Evolutionary conservation across 371 early-diverging fungal species (phyloP), one percentile per base, ranked within the genome.

Genomic region (Phascolomyces articulosus): DNA sequence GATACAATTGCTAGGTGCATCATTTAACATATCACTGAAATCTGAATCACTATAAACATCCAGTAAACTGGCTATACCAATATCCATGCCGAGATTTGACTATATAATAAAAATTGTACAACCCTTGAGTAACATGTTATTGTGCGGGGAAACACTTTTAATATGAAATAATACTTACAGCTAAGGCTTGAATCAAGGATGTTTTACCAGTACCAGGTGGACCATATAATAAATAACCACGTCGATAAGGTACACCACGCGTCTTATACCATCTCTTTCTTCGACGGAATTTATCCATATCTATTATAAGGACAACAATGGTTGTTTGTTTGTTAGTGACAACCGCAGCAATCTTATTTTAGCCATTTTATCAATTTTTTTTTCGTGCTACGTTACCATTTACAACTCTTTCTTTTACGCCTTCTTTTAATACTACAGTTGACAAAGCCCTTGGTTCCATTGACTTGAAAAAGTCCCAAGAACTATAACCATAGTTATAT

Each of bases 221-320:
- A 16, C 90, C 87, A 59, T 82, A 78, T 40, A 88, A 66, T 23
- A 88, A 62, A 64, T 87, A 86, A 2, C 98, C 98, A 34, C 98
- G 84, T 3, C 97, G 86, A 65, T 95, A 95, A 3, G 97, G 97
- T 54, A 97, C 92, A 1, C 96, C 96, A 31, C 96, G 84, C 44
- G 92, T 90, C 26, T 87, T 79, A 62, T 96, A 96, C 97, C 97
- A 96, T 15, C 65, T 56, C 53, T 64, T 67, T 34, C 73, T 58
- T 11, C 44, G 64, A 29, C 63, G 63, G 63, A 78, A 78, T 0
- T 68, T 68, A 40, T 74, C 63, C 69, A 78, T 74, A 65, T 78
- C 78, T 69, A 49, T 31, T 9, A 56, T 31, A 3, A 31, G 6
- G 6, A 3, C 31, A 29, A 28, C 15, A 8, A 15, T 44, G 15